Base-by-base conservation (phyloP, 768 basidiomycete species). In the Cantharellus anzutake region DNA sequence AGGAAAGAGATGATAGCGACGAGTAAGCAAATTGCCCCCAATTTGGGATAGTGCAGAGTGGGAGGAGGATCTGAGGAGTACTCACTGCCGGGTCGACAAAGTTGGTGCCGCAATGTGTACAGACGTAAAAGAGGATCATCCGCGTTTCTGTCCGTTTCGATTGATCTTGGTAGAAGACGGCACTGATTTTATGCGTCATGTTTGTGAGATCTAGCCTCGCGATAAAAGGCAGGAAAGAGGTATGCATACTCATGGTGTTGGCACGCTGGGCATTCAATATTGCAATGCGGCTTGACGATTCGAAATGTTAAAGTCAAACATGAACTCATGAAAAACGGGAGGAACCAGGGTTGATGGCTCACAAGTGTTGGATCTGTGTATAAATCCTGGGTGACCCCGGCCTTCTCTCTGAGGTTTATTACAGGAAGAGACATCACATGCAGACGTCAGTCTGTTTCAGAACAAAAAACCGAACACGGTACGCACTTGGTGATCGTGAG, bases 91-190 rank as follows among this genome's bases (percentile, higher is more conserved):
- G 44, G 44, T 48, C 44, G 11, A 48, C 44, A 48, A 48, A 48
- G 29, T 48, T 48, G 11, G 44, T 48, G 11, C 44, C 44, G 44
- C 44, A 48, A 29, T 48, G 44, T 11, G 44, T 48, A 29, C 44
- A 48, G 29, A 48, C 88, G 68, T 82, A 93, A 73, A 92, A 93
- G 2, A 91, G 76, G 56, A 88, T 87, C 91, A 94, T 94, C 2
- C 86, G 79, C 1, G 94, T 97, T 68, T 94, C 90, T 66, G 89
- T 90, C 59, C 94, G 83, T 69, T 94, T 93, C 16, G 91, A 96
- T 69, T 98, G 94, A 71, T 97, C 94, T 70, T 97, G 94, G 70
- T 86, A 98, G 68, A 87, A 80, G 3, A 98, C 93, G 57, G 89
- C 81, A 67, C 93, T 98, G 20, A 53, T 11, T 16, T 56, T 14